A percentile compares a stretch with the other conserved stretches of the same genome.
phyloP scores from a whole-genome alignment of 805 yeast genomes.

The Wickerhamiella musiphila region DNA sequence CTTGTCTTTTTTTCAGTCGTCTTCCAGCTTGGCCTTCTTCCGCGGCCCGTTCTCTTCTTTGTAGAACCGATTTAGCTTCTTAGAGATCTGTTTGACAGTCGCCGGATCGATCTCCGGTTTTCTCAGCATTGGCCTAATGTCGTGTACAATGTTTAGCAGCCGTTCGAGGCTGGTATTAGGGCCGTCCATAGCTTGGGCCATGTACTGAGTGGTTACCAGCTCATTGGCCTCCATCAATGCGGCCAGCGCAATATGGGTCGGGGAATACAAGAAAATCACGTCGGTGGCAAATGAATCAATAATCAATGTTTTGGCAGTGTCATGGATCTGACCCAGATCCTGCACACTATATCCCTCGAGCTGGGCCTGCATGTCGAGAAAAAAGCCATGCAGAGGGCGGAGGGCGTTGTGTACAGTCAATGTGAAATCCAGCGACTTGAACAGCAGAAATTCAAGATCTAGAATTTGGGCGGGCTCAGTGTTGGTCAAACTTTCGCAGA shows the following conservation, averaged over 20 bases:
- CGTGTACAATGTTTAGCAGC: conserved; percentile 15
- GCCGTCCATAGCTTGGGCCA: conserved; percentile 38
- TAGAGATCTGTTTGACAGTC: conserved; percentile 20
- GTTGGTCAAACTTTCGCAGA: conserved; percentile 51
- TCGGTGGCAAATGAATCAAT: conserved; percentile 62
- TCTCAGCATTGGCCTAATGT: conserved; percentile 15
- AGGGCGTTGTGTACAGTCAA: conserved; percentile 77
- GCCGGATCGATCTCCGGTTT: conserved; percentile 16
- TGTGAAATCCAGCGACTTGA: conserved; percentile 63
- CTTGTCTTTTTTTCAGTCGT: not conserved
- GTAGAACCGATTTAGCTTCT: conserved; percentile 18
- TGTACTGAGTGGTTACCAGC: conserved; percentile 45
- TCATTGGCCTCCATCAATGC: conserved; percentile 55
- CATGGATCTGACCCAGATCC: conserved; percentile 52
- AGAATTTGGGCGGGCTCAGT: conserved; percentile 37
- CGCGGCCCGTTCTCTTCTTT: not conserved
- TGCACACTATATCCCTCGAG: conserved; percentile 31
- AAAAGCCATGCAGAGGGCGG: conserved; percentile 85
- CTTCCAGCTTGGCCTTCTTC: not conserved
- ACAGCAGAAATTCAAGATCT: conserved; percentile 59
- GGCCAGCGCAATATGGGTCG: conserved; percentile 90
- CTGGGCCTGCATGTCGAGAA: conserved; percentile 59
- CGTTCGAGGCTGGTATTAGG: conserved; percentile 13
- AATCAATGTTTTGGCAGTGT: conserved; percentile 45
- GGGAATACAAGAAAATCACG: conserved; percentile 61